Evolutionary conservation across 768 basidiomycete genomes (phyloP).

Genomic region (Lactarius deliciosus): DNA sequence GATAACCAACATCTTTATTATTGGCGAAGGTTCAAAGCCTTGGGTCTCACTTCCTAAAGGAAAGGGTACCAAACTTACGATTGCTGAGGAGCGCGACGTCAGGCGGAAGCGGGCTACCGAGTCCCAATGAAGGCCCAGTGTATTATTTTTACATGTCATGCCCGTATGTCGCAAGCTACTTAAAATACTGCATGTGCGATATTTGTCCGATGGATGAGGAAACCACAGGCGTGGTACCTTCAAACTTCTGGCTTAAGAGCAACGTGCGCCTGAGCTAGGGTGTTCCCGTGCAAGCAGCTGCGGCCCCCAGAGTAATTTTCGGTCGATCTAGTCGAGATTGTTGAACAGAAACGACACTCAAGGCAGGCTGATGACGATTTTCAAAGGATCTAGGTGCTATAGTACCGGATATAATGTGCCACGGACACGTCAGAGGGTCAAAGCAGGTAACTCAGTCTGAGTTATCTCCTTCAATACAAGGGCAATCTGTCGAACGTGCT

Average conservation of each 20-base stretch:
- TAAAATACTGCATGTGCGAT: slow-evolving; percentile 27
- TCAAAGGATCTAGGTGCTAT: background rate
- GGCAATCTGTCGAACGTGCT: no score
- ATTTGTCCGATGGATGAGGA: background rate
- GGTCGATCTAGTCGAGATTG: no score
- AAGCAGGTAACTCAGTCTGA: no score
- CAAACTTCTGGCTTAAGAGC: background rate
- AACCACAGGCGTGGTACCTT: background rate
- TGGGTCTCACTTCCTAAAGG: slow-evolving; percentile 97
- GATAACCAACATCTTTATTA: slow-evolving; percentile 96
- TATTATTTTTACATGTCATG: slow-evolving; percentile 30
- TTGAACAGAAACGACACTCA: no score
- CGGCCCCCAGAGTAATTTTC: background rate
- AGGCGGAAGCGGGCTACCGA: slow-evolving; percentile 79
- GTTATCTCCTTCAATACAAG: no score
- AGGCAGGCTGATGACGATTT: background rate
- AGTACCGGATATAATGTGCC: background rate
- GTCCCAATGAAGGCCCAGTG: slow-evolving; percentile 44
- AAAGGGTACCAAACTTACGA: slow-evolving; percentile 97
- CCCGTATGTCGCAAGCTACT: slow-evolving; percentile 34
- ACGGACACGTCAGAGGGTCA: background rate
- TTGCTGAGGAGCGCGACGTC: slow-evolving; percentile 93
- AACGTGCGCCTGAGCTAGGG: background rate
- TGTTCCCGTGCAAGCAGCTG: background rate
- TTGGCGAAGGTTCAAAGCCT: slow-evolving; percentile 93